phyloP scores from a whole-genome alignment of 768 basidiomycete genomes.

The Pleurotus ostreatus region DNA sequence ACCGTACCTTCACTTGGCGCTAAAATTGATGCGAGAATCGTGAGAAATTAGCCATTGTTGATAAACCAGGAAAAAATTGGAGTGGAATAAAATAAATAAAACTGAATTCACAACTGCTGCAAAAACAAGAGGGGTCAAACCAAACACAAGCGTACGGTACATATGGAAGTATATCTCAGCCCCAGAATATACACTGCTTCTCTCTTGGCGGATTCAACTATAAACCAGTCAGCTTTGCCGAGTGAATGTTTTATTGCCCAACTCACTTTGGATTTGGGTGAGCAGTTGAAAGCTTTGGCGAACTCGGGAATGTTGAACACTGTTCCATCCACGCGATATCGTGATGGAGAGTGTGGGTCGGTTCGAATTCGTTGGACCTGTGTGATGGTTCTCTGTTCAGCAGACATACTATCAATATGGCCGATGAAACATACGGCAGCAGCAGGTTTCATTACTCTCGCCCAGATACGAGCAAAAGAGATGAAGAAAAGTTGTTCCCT shows the following conservation, averaged over 20 bases:
- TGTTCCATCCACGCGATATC: slow-evolving; percentile 82
- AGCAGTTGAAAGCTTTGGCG: slow-evolving; percentile 82
- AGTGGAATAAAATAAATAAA: too few species aligned
- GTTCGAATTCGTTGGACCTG: slow-evolving; percentile 78
- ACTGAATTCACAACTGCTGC: too few species aligned
- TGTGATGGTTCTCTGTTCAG: background rate
- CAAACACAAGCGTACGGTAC: background rate
- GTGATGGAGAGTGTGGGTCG: slow-evolving; percentile 84
- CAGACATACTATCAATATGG: background rate
- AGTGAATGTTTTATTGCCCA: too few species aligned
- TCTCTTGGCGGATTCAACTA: slow-evolving; percentile 83
- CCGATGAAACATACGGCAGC: slow-evolving; percentile 57
- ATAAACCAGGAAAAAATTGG: too few species aligned
- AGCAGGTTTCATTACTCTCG: slow-evolving; percentile 71
- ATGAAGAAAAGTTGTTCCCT: slow-evolving; percentile 96
- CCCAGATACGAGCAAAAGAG: slow-evolving; percentile 87
- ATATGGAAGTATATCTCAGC: slow-evolving; percentile 21
- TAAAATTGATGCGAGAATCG: too few species aligned
- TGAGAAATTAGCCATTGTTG: too few species aligned
- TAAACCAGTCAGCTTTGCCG: background rate
- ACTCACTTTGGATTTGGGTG: slow-evolving; percentile 68
- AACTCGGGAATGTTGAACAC: slow-evolving; percentile 86
- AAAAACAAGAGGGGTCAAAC: too few species aligned
- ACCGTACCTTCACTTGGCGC: too few species aligned
- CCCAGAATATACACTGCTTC: slow-evolving; percentile 82